phyloP scores from a whole-genome alignment of 768 basidiomycete genomes.

The Cystobasidium tubakii region DNA sequence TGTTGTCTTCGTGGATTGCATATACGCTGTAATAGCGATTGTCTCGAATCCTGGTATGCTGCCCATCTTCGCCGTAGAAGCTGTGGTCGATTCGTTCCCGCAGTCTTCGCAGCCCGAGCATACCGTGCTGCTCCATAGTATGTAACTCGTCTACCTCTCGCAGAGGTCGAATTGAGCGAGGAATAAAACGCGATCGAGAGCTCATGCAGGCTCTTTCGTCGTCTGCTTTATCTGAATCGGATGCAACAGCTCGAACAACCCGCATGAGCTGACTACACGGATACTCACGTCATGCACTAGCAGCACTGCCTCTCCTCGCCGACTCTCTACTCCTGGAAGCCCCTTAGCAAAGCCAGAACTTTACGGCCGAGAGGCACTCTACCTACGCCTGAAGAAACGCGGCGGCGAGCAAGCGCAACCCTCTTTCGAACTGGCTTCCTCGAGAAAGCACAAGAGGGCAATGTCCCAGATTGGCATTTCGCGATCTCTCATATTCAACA shows the following conservation, averaged over 20 bases:
- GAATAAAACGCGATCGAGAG: slow-evolving; percentile 66
- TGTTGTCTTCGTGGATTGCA: too few species aligned
- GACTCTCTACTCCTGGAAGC: slow-evolving; percentile 43
- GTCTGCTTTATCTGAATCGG: slow-evolving; percentile 56
- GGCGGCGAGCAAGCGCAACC: slow-evolving; percentile 56
- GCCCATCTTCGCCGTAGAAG: too few species aligned
- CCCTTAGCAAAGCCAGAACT: neutral
- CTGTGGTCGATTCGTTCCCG: too few species aligned
- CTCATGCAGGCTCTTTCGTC: slow-evolving; percentile 62
- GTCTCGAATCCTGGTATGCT: too few species aligned
- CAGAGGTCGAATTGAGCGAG: too few species aligned
- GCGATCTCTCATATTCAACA: neutral
- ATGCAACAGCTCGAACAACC: neutral
- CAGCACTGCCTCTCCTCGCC: slow-evolving; percentile 55
- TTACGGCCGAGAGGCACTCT: too few species aligned
- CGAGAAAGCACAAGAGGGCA: neutral
- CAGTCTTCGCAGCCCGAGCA: too few species aligned
- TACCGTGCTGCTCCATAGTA: too few species aligned
- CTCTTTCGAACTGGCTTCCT: slow-evolving; percentile 15
- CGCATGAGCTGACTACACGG: neutral
- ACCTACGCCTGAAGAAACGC: slow-evolving; percentile 17
- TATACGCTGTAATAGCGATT: too few species aligned
- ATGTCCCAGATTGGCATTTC: slow-evolving; percentile 3
- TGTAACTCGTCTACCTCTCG: too few species aligned
- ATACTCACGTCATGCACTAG: slow-evolving; percentile 56